A percentile compares a stretch with the other conserved stretches of the same genome.
Evolutionary conservation across 2,329 filamentous ascomycete species (phyloP).

Genomic region (Xylariomycetidae sp.): DNA sequence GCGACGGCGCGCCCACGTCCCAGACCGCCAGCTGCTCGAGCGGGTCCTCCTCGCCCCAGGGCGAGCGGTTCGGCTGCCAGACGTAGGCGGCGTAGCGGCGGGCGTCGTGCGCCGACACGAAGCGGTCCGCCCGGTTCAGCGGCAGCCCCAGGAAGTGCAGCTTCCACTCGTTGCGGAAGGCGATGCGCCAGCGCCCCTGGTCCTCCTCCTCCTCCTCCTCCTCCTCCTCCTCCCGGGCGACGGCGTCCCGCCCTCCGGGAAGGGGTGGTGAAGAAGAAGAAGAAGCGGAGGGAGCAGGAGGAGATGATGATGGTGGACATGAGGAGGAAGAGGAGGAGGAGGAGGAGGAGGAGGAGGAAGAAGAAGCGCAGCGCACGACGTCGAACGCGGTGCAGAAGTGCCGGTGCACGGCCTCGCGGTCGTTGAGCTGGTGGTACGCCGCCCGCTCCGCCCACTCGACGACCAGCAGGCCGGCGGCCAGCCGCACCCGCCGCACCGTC

Average conservation of each 20-base stretch:
- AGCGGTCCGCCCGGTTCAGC: conserved; percentile 50
- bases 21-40: conserved; percentile 54
- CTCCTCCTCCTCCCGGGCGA: not conserved
- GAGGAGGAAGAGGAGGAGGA: too few species aligned
- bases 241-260: too few species aligned
- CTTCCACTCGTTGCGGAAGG: conserved; percentile 53
- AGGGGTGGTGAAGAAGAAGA: too few species aligned
- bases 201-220: not conserved
- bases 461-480: conserved; percentile 49
- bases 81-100: conserved; percentile 56
- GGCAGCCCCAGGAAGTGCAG: conserved; percentile 52
- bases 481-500: conserved; percentile 47
- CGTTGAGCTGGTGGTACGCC: conserved; percentile 45
- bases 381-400: conserved; percentile 58
- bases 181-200: conserved; percentile 33
- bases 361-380: conserved; percentile 24
- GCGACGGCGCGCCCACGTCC: conserved; percentile 47
- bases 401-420: conserved; percentile 43
- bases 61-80: conserved; percentile 52
- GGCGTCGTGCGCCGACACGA: conserved; percentile 54
- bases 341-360: conserved; percentile 6
- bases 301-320: too few species aligned
- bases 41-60: conserved; percentile 50
- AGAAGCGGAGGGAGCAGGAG: too few species aligned
- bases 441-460: conserved; percentile 57